phyloP scores from a whole-genome alignment of 805 yeast genomes.

The Ogataea corticis region DNA sequence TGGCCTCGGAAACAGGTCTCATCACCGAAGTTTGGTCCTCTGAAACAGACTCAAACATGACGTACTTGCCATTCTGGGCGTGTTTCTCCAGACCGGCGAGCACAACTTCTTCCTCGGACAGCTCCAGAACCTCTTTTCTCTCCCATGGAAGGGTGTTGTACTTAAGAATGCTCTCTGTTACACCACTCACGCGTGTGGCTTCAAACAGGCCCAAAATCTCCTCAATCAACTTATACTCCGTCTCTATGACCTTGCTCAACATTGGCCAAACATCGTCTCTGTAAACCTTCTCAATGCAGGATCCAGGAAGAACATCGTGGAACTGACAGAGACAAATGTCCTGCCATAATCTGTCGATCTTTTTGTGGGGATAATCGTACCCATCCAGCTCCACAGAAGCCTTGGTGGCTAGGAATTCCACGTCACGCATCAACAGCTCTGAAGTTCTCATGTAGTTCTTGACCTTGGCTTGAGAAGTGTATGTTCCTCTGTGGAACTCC shows the following conservation, averaged over 20 bases:
- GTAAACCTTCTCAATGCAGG: slow-evolving; percentile 92
- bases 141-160: slow-evolving; percentile 70
- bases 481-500: slow-evolving; percentile 96
- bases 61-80: slow-evolving; percentile 19
- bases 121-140: slow-evolving; percentile 45
- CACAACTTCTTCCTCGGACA: slow-evolving; percentile 7
- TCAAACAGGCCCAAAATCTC: slow-evolving; percentile 38
- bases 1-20: slow-evolving; percentile 23
- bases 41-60: slow-evolving; percentile 18
- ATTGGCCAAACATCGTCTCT: slow-evolving; percentile 83
- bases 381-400: slow-evolving; percentile 55
- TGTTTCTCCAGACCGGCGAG: not conserved
- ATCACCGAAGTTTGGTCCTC: slow-evolving; percentile 16
- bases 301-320: slow-evolving; percentile 98
- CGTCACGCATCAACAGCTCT: slow-evolving; percentile 78
- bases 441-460: slow-evolving; percentile 76
- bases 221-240: slow-evolving; percentile 52
- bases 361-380: slow-evolving; percentile 71
- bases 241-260: slow-evolving; percentile 56
- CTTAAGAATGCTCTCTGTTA: slow-evolving; percentile 26
- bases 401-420: slow-evolving; percentile 79
- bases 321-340: slow-evolving; percentile 87
- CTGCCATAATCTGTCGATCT: slow-evolving; percentile 80
- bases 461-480: slow-evolving; percentile 88
- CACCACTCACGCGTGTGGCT: slow-evolving; percentile 6